Evolutionary conservation across 495 filamentous ascomycete genomes (phyloP).

Genomic region (Penicillium waksmanii): DNA sequence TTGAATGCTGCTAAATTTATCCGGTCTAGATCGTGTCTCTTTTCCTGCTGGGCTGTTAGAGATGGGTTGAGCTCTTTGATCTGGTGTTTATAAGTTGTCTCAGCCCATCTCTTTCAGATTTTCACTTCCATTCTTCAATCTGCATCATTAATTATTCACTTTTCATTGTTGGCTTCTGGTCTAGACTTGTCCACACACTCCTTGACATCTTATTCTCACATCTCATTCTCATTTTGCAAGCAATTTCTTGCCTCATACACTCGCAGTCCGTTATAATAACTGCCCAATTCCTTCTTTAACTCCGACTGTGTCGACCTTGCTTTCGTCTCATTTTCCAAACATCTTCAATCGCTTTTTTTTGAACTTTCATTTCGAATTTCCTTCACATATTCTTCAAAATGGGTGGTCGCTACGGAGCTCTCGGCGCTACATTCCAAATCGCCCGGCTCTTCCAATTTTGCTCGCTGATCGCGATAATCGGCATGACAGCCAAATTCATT

Average conservation of each 20-base stretch:
- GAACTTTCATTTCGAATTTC: neutral
- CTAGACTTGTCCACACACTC: neutral
- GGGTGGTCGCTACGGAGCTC: slow-evolving; percentile 60
- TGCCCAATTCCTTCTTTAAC: neutral
- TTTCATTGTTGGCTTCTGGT: neutral
- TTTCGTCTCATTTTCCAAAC: neutral
- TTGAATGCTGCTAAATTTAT: slow-evolving; percentile 20
- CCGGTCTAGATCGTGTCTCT: slow-evolving; percentile 20
- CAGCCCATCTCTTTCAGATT: slow-evolving; percentile 2
- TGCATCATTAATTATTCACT: slow-evolving; percentile 5
- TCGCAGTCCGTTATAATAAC: slow-evolving; percentile 2
- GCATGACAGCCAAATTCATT: slow-evolving; percentile 82
- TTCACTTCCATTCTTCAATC: neutral
- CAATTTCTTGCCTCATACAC: neutral
- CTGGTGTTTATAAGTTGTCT: slow-evolving; percentile 12
- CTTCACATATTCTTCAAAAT: slow-evolving; percentile 22
- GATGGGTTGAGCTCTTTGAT: slow-evolving; percentile 13
- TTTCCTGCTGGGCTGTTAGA: neutral
- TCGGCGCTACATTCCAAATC: slow-evolving; percentile 77
- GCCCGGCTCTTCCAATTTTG: slow-evolving; percentile 71
- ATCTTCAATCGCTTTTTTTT: neutral
- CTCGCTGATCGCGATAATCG: slow-evolving; percentile 77
- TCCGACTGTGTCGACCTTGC: neutral
- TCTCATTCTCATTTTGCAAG: neutral
- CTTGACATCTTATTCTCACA: neutral